phyloP scores from a whole-genome alignment of 495 filamentous ascomycete species.

The Talaromyces liani region DNA sequence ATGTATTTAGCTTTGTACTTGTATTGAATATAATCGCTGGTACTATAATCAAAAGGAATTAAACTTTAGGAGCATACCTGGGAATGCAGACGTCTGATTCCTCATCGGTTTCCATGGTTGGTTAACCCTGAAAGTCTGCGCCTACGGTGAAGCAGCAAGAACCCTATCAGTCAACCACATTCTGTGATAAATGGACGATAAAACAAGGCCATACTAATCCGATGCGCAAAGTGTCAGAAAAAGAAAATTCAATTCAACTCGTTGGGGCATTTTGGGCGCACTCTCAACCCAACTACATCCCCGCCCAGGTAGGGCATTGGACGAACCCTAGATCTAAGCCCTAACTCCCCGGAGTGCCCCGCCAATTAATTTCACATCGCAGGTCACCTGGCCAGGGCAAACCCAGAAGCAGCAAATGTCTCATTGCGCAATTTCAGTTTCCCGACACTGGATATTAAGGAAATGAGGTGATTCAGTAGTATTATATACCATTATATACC shows the following conservation, averaged over 20 bases:
- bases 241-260: not conserved
- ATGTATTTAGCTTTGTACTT: not conserved
- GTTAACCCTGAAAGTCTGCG: not conserved
- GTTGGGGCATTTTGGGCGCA: not conserved
- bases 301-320: not conserved
- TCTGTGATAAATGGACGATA: not conserved
- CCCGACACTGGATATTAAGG: not conserved
- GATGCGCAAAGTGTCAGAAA: not conserved
- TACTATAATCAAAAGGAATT: not conserved
- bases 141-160: not conserved
- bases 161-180: not conserved
- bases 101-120: not conserved
- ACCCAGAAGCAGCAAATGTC: not conserved
- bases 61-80: not conserved
- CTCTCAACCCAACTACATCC: not conserved
- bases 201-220: not conserved
- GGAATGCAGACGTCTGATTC: not conserved
- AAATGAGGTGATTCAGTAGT: not conserved
- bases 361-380: not conserved
- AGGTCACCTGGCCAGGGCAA: not conserved
- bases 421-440: not conserved
- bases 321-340: not conserved
- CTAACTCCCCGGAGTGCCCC: not conserved
- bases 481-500: too few relatives aligned
- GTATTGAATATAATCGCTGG: not conserved